phyloP scores from a whole-genome alignment of 495 filamentous ascomycete species.

The Neurospora terricola region DNA sequence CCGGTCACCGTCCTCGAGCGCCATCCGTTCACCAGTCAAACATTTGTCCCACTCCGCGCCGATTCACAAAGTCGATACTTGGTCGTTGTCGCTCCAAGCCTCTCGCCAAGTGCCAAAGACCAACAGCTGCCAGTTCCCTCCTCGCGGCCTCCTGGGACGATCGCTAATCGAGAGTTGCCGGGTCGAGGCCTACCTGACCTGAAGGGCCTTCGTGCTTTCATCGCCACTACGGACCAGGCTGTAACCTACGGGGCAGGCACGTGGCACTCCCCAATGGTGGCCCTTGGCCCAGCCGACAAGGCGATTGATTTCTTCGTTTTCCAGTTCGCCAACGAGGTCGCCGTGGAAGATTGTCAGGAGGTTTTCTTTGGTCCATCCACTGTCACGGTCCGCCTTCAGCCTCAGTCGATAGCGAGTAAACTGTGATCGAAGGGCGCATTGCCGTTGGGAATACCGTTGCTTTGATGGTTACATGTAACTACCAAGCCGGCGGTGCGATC shows the following conservation, averaged over 20 bases:
- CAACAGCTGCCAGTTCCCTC: slow-evolving; percentile 12
- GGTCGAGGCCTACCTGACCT: slow-evolving; percentile 68
- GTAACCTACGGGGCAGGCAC: slow-evolving; percentile 87
- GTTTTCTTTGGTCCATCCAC: slow-evolving; percentile 40
- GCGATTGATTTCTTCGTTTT: slow-evolving; percentile 72
- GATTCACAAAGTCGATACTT: slow-evolving; percentile 48
- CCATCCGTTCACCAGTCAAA: slow-evolving; percentile 89
- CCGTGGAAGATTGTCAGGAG: slow-evolving; percentile 85
- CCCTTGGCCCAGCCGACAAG: slow-evolving; percentile 55
- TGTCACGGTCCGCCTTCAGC: slow-evolving; percentile 13
- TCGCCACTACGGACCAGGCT: slow-evolving; percentile 69
- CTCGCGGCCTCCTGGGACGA: neutral
- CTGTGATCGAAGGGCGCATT: neutral
- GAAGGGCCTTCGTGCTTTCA: slow-evolving; percentile 58
- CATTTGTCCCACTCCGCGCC: slow-evolving; percentile 72
- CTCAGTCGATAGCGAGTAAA: neutral
- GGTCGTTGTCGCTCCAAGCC: slow-evolving; percentile 83
- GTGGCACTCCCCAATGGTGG: slow-evolving; percentile 98
- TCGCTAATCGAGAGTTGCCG: slow-evolving; percentile 17
- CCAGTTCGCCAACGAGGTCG: slow-evolving; percentile 79
- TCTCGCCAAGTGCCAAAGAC: slow-evolving; percentile 28
- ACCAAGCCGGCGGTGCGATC: neutral
- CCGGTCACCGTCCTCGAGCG: slow-evolving; percentile 73
- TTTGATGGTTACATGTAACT: neutral
- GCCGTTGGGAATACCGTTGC: neutral